Conservation (phyloP, 306 rosid genomes). For the Erythrophleum fordii region DNA sequence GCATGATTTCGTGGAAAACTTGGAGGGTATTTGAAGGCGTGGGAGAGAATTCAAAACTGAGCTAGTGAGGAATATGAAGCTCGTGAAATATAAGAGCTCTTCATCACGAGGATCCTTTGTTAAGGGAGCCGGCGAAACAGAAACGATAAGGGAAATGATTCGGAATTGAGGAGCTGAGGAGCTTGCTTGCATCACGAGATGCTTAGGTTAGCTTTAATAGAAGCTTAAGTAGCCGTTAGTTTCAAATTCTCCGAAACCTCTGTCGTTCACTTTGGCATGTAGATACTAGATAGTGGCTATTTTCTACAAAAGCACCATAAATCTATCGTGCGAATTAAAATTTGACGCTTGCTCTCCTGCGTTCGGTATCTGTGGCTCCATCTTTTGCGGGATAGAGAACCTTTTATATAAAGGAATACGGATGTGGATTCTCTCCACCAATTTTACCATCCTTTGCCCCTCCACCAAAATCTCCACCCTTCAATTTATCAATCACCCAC, state of each 20-base stretch:
- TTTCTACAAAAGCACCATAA: not conserved
- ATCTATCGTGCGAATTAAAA: not conserved
- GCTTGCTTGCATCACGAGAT: conserved; percentile 66
- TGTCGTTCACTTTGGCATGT: conserved; percentile 23
- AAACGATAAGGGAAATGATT: conserved; percentile 7
- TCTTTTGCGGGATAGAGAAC: not conserved
- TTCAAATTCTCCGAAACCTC: conserved; percentile 41
- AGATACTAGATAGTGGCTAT: not conserved
- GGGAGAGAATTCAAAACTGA: conserved; percentile 35
- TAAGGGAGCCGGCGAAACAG: conserved; percentile 25
- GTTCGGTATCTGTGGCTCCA: conserved; percentile 26
- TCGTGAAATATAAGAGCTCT: conserved; percentile 73
- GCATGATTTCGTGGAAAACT: conserved; percentile 43
- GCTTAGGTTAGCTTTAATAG: conserved; percentile 50
- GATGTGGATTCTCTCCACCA: no score
- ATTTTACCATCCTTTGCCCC: no score
- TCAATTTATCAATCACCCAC: no score
- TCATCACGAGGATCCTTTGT: conserved; percentile 70
- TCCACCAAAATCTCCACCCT: no score
- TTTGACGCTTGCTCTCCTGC: conserved; percentile 29
- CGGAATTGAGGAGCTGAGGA: conserved; percentile 43
- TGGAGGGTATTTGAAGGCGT: conserved; percentile 67
- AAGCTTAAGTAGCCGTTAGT: conserved; percentile 32
- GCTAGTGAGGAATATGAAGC: conserved; percentile 52
- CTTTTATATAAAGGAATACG: no score